These are phyloP conservation scores for Poteriospumella lacustris DNA, from an alignment of 108 stramenopile species.

Conservation along the genomic window DNA sequence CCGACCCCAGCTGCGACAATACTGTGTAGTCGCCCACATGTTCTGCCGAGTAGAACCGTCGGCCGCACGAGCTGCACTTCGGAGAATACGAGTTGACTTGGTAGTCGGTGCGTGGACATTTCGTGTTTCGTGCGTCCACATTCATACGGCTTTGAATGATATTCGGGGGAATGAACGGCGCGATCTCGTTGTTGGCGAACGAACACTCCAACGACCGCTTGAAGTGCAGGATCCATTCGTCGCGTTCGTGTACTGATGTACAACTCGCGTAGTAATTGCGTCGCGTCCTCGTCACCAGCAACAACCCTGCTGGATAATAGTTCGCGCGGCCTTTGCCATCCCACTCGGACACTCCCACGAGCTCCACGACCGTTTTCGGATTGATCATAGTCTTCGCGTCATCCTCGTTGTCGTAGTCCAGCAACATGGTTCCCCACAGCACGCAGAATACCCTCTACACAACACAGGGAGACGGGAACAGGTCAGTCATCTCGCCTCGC, in stretches of 20 bases:
- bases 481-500: too few relatives aligned
- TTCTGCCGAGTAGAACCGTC: neutral
- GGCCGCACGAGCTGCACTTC: slow-evolving; percentile 1
- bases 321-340: slow-evolving; percentile 24
- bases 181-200: slow-evolving; percentile 14
- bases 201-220: neutral
- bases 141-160: slow-evolving; percentile 8
- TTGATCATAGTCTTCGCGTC: slow-evolving; percentile 5
- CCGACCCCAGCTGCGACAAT: slow-evolving; percentile 15
- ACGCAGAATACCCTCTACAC: slow-evolving; percentile 19
- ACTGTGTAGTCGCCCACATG: neutral
- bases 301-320: slow-evolving; percentile 6
- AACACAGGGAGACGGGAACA: too few relatives aligned
- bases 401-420: slow-evolving; percentile 28
- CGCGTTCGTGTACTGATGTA: neutral
- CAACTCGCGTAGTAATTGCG: slow-evolving; percentile 4
- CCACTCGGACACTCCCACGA: slow-evolving; percentile 26
- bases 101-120: neutral
- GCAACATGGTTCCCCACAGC: slow-evolving; percentile 16
- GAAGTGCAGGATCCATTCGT: slow-evolving; percentile 23
- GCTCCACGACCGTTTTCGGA: slow-evolving; percentile 12
- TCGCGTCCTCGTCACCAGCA: slow-evolving; percentile 10
- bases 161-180: slow-evolving; percentile 19
- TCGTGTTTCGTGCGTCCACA: neutral
- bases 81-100: neutral